Evolutionary conservation across 148 eudicot species (phyloP), one percentile per base, ranked within the genome.

Genomic region (Spergularia marina): DNA sequence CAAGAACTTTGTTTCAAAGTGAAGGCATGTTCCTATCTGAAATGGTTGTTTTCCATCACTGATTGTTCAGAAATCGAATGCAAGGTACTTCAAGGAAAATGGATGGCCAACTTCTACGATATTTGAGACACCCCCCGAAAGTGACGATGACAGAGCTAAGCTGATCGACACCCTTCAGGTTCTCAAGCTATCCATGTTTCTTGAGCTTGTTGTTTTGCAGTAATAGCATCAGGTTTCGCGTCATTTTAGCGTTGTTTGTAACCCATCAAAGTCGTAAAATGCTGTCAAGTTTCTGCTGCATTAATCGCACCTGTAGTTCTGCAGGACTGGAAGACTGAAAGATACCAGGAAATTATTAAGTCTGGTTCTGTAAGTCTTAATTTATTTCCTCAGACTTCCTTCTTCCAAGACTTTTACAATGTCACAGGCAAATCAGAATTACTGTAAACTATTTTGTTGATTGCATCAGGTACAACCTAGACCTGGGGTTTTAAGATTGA

Each of bases 301-400:
- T 21, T 80, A 53, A 80, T 73, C 67, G 18, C 54, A 39, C 18
- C 62, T 72, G 68, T 76, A 71, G 82, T 81, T 80, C 34, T 83
- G 78, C 80, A 94, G 98, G 98, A 90, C 67, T 95, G 98, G 98
- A 95, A 95, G 86, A 95, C 94, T 56, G 94, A 95, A 87, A 88
- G 97, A 78, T 95, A 95, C 77, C 89, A 95, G 81, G 91, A 95
- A 74, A 95, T 92, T 65, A 86, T 95, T 82, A 95, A 87, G 83
- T 95, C 98, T 83, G 98, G 98, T 80, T 88, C 91, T 74, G 98
- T 95, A 89, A 89, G 98, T 30, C 17, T 53, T 39, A 41, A 2
- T 0, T 14, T 23, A 23, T 23, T 23, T 23, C 25, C 4, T 41
- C 17, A 51, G 17, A 17, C 59, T 18, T 3, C 10, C 57, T 63